Evolutionary conservation across 2,329 filamentous ascomycete species (phyloP), one percentile per base, ranked within the genome.

Genomic region (Fusarium sp.): DNA sequence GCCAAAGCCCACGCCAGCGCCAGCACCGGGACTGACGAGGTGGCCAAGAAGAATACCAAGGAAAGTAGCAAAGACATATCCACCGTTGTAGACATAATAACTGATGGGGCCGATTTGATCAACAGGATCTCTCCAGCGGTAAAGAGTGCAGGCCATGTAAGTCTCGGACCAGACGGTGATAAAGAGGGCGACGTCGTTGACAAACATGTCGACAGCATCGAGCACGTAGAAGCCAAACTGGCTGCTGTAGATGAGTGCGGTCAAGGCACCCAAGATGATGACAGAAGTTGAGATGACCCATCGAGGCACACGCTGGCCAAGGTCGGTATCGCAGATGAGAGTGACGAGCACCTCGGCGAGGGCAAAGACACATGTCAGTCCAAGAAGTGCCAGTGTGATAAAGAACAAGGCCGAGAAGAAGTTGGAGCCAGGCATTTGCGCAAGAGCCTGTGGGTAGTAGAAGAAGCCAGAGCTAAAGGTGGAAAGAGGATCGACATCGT

Each of bases 401-500:
- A 86, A 85, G 9, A 85, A 76, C 0, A 84, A 71, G 0, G 83
- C 73, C 0, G 83, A 81, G 79, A 82, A 86, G 54, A 82, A 83
- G 52, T 85, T 85, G 2, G 83, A 75, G 0, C 79, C 83, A 0
- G 83, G 83, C 82, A 86, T 85, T 48, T 85, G 76, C 0, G 81
- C 70, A 1, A 86, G 76, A 1, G 83, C 83, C 36, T 80, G 77
- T 0, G 83, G 83, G 5, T 84, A 76, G 0, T 82, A 85, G 32
- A 85, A 67, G 67, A 86, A 86, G 3, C 83, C 83, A 0, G 84
- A 79, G 2, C 80, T 80, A 48, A 85, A 86, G 3, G 81, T 82
- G 4, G 54, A 61, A 0, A 85, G 69, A 6, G 75, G 26, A 39
- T 6, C 74, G 71, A 64, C 62, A 1, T 70, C 67, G 5, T 73